phyloP scores from a whole-genome alignment of 345 rosid genomes.

The Aurinia saxatilis region DNA sequence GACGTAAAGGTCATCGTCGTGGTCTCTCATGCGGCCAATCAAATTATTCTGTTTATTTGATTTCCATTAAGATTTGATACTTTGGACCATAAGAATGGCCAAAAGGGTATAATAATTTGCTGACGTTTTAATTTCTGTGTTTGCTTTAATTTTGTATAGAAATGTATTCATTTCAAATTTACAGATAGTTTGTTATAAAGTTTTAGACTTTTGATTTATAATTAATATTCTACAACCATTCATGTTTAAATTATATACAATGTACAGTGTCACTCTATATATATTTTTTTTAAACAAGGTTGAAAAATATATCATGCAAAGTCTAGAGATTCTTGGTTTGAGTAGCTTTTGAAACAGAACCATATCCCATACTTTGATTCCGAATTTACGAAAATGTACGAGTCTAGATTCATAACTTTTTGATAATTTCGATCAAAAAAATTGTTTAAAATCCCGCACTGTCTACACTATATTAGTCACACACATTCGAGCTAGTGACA shows the following conservation, averaged over 20 bases:
- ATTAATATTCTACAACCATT: neutral
- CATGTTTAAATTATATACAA: neutral
- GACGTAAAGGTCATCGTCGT: constrained; percentile 28
- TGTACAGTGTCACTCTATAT: too few species aligned
- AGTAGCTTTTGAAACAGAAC: too few species aligned
- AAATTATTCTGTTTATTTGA: neutral
- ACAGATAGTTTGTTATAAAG: neutral
- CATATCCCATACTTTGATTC: too few species aligned
- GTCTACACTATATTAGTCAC: too few species aligned
- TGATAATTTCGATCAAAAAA: too few species aligned
- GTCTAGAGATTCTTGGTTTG: too few species aligned
- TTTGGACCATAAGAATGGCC: neutral
- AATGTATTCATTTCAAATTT: neutral
- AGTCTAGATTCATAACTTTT: too few species aligned
- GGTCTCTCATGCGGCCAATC: constrained; percentile 27
- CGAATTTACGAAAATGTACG: too few species aligned
- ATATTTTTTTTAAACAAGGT: too few species aligned
- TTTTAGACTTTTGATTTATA: neutral
- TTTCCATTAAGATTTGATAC: neutral
- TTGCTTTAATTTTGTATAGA: neutral
- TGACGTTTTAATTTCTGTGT: neutral
- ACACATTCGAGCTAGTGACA: too few species aligned
- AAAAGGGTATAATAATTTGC: neutral
- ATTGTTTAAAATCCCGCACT: too few species aligned
- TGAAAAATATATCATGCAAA: too few species aligned